These are phyloP conservation scores for Neofusicoccum umdonicola DNA, from an alignment of 2,329 filamentous ascomycete species.

Conservation along the genomic window DNA sequence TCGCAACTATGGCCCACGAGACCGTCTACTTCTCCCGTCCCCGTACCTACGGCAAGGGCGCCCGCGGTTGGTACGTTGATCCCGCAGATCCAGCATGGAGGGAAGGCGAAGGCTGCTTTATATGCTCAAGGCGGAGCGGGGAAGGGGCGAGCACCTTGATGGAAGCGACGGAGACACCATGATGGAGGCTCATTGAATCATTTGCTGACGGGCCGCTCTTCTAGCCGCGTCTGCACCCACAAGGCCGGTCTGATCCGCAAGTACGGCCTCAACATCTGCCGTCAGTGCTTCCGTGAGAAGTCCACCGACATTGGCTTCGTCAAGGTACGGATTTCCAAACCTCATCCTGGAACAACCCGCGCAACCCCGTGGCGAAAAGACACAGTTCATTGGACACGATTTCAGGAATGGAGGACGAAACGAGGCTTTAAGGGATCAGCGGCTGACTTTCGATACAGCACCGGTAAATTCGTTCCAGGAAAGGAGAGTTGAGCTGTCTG, in stretches of 20 bases:
- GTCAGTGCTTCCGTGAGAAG: constrained; percentile 71
- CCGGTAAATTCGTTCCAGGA: constrained; percentile 15
- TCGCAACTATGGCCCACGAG: constrained; percentile 79
- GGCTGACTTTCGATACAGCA: constrained; percentile 13
- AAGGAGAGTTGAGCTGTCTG: constrained; percentile 8
- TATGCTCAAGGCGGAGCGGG: constrained; percentile 5
- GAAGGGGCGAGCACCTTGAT: constrained; percentile 18
- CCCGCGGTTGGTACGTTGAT: constrained; percentile 78
- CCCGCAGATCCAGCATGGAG: background rate
- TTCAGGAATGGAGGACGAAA: background rate
- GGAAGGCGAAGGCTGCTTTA: background rate
- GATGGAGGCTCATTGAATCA: constrained; percentile 14
- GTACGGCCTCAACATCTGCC: constrained; percentile 88
- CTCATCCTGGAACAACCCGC: background rate
- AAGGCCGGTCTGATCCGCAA: constrained; percentile 99
- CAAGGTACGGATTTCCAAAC: constrained; percentile 53
- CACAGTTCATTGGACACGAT: too few relatives aligned
- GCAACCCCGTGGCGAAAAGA: background rate
- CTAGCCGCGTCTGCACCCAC: constrained; percentile 85
- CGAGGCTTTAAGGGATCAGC: background rate
- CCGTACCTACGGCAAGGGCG: constrained; percentile 94
- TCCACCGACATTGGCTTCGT: constrained; percentile 65
- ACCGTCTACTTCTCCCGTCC: constrained; percentile 99
- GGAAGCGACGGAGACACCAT: constrained; percentile 7
- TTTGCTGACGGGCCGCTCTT: constrained; percentile 29